Base-by-base conservation (phyloP, 345 rosid genomes). In the Erysimum cheiranthoides region DNA sequence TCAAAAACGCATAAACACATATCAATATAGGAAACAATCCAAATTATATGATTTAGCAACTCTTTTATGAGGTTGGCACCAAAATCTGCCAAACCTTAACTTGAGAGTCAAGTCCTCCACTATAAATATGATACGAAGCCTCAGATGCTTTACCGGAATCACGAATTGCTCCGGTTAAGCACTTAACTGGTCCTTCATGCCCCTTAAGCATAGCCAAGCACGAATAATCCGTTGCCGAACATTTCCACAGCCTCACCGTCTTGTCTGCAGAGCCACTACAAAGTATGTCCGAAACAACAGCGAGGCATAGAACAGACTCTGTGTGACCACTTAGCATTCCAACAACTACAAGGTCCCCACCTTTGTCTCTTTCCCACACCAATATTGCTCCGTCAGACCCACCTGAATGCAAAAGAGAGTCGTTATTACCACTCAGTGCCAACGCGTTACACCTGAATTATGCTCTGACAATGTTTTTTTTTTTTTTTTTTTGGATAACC, bases 251-350 rank as follows among this genome's bases (percentile, higher is more conserved):
- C 77, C 96, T 88, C 27, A 90, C 83, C 1, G 86, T 90, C 70
- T 79, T 89, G 71, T 94, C 97, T 4, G 95, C 95, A 5, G 97
- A 94, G 39, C 98, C 96, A 78, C 97, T 90, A 73, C 85, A 90
- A 16, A 94, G 81, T 61, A 94, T 67, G 53, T 83, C 90, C 6
- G 81, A 81, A 67, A 90, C 86, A 38, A 82, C 87, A 8, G 77
- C 73, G 8, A 92, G 83, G 76, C 93, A 88, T 52, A 93, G 71
- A 76, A 93, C 87, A 14, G 98, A 84, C 80, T 87, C 82, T 9
- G 83, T 80, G 67, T 93, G 98, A 39, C 97, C 98, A 75, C 85
- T 85, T 2, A 91, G 87, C 6, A 83, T 86, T 13, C 91, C 90
- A 30, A 66, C 61, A 45, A 76, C 93, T 52, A n/a, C 76, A 86